Base-by-base conservation (phyloP, 768 basidiomycete genomes). In the Leccinum longicurvipes region DNA sequence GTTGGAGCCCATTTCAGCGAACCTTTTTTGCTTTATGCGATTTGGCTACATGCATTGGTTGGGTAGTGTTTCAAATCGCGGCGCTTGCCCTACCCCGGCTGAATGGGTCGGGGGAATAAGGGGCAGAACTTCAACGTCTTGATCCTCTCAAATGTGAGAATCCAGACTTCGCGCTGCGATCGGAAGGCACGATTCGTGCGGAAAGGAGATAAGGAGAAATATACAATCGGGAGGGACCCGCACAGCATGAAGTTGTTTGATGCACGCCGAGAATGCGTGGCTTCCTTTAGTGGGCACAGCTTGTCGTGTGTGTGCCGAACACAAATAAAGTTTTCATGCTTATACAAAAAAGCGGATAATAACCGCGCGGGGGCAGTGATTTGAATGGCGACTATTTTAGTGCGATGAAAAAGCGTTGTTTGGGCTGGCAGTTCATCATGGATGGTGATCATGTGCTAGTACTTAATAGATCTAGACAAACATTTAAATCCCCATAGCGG, bases 231-330 rank as follows among this genome's bases (percentile, higher is more conserved):
- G 7, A 51, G 57, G n/a, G n/a, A n/a, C n/a, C 25, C 34, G 53
- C 59, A 64, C 58, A 63, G 60, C 63, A 58, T 52, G 57, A 23
- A 57, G n/a, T 17, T 36, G 36, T 52, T 70, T 70, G 68, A 66
- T 65, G 55, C 68, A 66, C 54, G 68, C 64, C 54, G 61, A 23
- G 57, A 39, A 47, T 56, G 68, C 66, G 57, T 70, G 67, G 32
- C 52, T 53, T 58, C 58, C 58, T 48, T 57, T 54, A 58, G 9
- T 39, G n/a, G 17, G 56, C 60, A 67, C 60, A 55, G 61, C 53
- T 59, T 45, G 52, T 55, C 36, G 36, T 39, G 36, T 39, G 36
- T 19, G 14, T 23, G 23, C 19, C 42, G 23, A 44, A 44, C 42
- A 44, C 21, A 44, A 54, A 67, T 65, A 63, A 44, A 59, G 55